These are phyloP conservation scores for Pleurostoma richardsiae DNA, from an alignment of 2,329 filamentous ascomycete genomes.

Conservation along the genomic window DNA sequence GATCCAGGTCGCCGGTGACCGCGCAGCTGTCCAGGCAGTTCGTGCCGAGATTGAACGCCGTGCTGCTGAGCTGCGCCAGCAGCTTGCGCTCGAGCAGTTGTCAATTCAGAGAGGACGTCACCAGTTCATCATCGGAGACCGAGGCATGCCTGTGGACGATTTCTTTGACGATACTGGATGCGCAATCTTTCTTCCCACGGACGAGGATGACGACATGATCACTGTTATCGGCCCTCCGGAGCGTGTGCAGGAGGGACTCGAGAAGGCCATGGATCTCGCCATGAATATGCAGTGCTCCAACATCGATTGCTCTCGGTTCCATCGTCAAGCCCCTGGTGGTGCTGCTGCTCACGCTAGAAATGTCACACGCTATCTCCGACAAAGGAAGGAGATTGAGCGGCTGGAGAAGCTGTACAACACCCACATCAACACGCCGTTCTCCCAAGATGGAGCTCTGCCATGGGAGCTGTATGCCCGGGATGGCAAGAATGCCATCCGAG, in stretches of 20 bases:
- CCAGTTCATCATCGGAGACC: slow-evolving; percentile 89
- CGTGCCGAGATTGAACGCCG: slow-evolving; percentile 76
- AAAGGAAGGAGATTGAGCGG: slow-evolving; percentile 75
- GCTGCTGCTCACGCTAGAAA: slow-evolving; percentile 76
- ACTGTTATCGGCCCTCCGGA: slow-evolving; percentile 78
- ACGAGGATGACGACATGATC: slow-evolving; percentile 75
- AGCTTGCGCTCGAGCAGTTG: slow-evolving; percentile 72
- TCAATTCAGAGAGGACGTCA: slow-evolving; percentile 83
- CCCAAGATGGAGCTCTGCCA: slow-evolving; percentile 63
- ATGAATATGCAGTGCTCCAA: slow-evolving; percentile 80
- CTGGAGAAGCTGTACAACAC: slow-evolving; percentile 76
- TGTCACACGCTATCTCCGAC: slow-evolving; percentile 80
- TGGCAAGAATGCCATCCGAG: slow-evolving; percentile 74
- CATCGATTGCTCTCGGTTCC: slow-evolving; percentile 65
- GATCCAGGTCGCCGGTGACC: slow-evolving; percentile 84
- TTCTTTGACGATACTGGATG: slow-evolving; percentile 92
- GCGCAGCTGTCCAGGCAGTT: slow-evolving; percentile 72
- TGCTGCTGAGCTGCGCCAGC: slow-evolving; percentile 68
- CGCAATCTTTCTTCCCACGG: slow-evolving; percentile 72
- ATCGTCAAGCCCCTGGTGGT: slow-evolving; percentile 67
- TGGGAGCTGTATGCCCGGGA: slow-evolving; percentile 90
- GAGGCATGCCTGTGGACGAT: slow-evolving; percentile 72
- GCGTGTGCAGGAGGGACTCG: slow-evolving; percentile 67
- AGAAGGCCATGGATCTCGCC: slow-evolving; percentile 83
- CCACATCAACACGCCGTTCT: slow-evolving; percentile 78